These are phyloP conservation scores for Fusarium sp. DNA, from an alignment of 2,329 filamentous ascomycete species.

Conservation along the genomic window DNA sequence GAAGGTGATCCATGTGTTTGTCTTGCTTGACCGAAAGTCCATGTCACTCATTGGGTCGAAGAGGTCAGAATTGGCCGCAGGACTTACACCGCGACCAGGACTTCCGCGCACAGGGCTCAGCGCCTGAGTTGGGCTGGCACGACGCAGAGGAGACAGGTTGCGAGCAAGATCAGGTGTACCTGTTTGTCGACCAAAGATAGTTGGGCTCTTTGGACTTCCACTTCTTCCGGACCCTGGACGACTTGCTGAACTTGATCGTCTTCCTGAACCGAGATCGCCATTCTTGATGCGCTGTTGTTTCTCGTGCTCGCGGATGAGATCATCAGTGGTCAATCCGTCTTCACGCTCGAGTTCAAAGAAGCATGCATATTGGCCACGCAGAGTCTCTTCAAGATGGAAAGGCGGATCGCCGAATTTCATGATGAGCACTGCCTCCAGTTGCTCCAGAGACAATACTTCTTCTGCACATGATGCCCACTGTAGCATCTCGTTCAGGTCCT, in stretches of 20 bases:
- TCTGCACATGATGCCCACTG: conserved; percentile 62
- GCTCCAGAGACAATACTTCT: conserved; percentile 58
- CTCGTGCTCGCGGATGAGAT: conserved; percentile 57
- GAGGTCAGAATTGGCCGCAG: conserved; percentile 50
- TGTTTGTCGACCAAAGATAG: conserved; percentile 32
- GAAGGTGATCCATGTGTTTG: conserved; percentile 56
- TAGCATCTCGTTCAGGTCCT: conserved; percentile 62
- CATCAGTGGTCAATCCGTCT: conserved; percentile 59
- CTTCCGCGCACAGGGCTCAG: conserved; percentile 33
- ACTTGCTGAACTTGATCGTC: conserved; percentile 42
- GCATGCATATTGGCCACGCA: conserved; percentile 61
- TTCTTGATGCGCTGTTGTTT: conserved; percentile 46
- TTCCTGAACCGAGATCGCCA: conserved; percentile 27
- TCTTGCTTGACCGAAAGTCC: conserved; percentile 59
- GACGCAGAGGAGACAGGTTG: conserved; percentile 42
- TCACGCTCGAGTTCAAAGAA: conserved; percentile 62
- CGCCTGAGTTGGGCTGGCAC: conserved; percentile 17
- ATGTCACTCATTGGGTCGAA: conserved; percentile 53
- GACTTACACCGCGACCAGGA: conserved; percentile 45
- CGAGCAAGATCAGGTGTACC: conserved; percentile 32
- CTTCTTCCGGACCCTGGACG: conserved; percentile 39
- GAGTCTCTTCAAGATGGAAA: conserved; percentile 57
- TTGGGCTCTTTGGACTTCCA: conserved; percentile 35
- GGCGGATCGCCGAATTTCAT: conserved; percentile 58
- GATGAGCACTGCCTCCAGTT: conserved; percentile 60